Percentiles rank a stretch among this genome's conserved stretches.
phyloP scores from a whole-genome alignment of 2,329 filamentous ascomycete species.

The Drechslerella coelobrocha region DNA sequence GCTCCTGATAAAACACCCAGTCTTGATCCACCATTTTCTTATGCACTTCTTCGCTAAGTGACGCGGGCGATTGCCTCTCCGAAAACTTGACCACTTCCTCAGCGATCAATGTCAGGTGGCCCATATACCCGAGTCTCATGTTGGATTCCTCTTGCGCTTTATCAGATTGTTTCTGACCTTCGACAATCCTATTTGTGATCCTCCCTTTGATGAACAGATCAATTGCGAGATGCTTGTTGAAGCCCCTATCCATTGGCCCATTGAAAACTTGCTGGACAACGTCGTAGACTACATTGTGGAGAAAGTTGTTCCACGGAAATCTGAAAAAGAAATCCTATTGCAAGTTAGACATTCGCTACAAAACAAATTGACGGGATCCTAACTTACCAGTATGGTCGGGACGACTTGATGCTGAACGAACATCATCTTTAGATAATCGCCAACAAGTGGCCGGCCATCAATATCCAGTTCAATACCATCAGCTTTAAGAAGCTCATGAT shows the following conservation, averaged over 20 bases:
- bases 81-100: conserved; percentile 99
- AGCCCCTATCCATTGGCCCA: conserved; percentile 94
- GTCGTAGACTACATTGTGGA: conserved; percentile 98
- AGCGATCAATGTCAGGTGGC: conserved; percentile 92
- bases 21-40: conserved; percentile 86
- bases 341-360: conserved; percentile 18
- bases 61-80: conserved; percentile 86
- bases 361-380: background rate
- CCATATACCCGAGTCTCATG: conserved; percentile 97
- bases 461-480: conserved; percentile 65
- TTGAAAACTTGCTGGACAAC: conserved; percentile 99
- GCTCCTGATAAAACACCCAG: conserved; percentile 95
- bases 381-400: conserved; percentile 86
- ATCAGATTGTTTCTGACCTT: conserved; percentile 86
- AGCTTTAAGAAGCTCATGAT: conserved; percentile 27
- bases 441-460: conserved; percentile 79
- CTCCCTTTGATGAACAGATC: conserved; percentile 91
- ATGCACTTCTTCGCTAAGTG: conserved; percentile 81
- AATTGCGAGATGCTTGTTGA: conserved; percentile 85
- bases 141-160: conserved; percentile 81
- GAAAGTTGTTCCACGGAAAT: conserved; percentile 99
- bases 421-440: conserved; percentile 92
- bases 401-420: conserved; percentile 95
- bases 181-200: conserved; percentile 88
- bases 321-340: conserved; percentile 91